Conservation (phyloP, 75 land plant genomes). For the Cupressus sempervirens region DNA sequence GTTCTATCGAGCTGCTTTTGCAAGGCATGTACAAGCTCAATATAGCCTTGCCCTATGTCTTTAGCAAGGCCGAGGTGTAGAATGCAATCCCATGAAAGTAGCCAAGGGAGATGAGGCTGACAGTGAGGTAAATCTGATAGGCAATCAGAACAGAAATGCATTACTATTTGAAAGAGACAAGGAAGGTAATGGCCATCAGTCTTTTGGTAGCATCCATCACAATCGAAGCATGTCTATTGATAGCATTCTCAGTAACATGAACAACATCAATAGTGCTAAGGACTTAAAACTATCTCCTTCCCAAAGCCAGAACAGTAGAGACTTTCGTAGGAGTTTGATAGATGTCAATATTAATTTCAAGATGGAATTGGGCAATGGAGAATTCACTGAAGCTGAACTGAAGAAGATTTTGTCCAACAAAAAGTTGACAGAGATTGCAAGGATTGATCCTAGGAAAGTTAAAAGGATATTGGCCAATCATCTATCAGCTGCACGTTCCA, state of each 20-base stretch:
- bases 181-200: neutral
- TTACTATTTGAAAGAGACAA: neutral
- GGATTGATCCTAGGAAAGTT: constrained; percentile 17
- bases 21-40: constrained; percentile 78
- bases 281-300: constrained; percentile 36
- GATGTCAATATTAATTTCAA: too few relatives aligned
- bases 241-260: constrained; percentile 4
- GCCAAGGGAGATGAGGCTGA: constrained; percentile 68
- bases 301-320: constrained; percentile 21
- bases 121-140: constrained; percentile 54
- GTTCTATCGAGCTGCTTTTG: constrained; percentile 51
- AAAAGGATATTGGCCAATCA: constrained; percentile 42
- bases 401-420: constrained; percentile 18
- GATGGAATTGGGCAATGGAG: constrained; percentile 17
- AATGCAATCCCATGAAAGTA: constrained; percentile 48
- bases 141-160: constrained; percentile 10
- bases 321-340: constrained; percentile 36
- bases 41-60: constrained; percentile 83
- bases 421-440: constrained; percentile 15
- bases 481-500: constrained; percentile 49
- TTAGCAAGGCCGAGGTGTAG: constrained; percentile 77
- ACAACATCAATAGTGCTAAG: constrained; percentile 14
- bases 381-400: neutral
- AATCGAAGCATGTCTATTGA: constrained; percentile 21
- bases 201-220: constrained; percentile 5